phyloP scores from a whole-genome alignment of 2,329 filamentous ascomycete genomes.

The Aspergillus bombycis region DNA sequence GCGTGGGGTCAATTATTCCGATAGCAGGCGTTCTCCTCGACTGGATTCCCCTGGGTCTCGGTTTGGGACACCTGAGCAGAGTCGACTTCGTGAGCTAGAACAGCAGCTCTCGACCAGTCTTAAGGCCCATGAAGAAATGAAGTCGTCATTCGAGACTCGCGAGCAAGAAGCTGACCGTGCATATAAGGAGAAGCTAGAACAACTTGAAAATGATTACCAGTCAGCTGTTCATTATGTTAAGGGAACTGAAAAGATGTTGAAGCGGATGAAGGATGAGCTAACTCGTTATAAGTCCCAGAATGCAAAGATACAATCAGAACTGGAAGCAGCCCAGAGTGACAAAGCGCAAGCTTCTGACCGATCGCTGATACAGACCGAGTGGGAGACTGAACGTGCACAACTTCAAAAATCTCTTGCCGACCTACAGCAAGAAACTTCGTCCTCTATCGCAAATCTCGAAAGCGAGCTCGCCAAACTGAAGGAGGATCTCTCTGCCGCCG shows the following conservation, averaged over 20 bases:
- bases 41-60: constrained; percentile 74
- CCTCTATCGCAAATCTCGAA: constrained; percentile 70
- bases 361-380: constrained; percentile 59
- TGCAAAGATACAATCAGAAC: constrained; percentile 75
- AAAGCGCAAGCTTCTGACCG: constrained; percentile 42
- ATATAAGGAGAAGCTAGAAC: constrained; percentile 89
- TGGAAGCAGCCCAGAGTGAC: constrained; percentile 67
- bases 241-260: constrained; percentile 98
- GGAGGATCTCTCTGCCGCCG: constrained; percentile 67
- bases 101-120: constrained; percentile 78
- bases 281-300: constrained; percentile 89
- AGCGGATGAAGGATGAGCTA: constrained; percentile 98
- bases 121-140: constrained; percentile 84
- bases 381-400: constrained; percentile 72
- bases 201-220: constrained; percentile 96
- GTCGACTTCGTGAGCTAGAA: constrained; percentile 81
- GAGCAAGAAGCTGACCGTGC: constrained; percentile 84
- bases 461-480: constrained; percentile 69
- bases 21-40: constrained; percentile 68
- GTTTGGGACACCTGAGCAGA: constrained; percentile 77
- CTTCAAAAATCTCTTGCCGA: constrained; percentile 70
- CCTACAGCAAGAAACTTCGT: constrained; percentile 70
- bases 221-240: constrained; percentile 98
- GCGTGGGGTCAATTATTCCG: constrained; percentile 79
- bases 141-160: constrained; percentile 73